Evolutionary conservation across 2,329 filamentous ascomycete genomes (phyloP), one percentile per base, ranked within the genome.

Genomic region (Setomelanomma holmii): DNA sequence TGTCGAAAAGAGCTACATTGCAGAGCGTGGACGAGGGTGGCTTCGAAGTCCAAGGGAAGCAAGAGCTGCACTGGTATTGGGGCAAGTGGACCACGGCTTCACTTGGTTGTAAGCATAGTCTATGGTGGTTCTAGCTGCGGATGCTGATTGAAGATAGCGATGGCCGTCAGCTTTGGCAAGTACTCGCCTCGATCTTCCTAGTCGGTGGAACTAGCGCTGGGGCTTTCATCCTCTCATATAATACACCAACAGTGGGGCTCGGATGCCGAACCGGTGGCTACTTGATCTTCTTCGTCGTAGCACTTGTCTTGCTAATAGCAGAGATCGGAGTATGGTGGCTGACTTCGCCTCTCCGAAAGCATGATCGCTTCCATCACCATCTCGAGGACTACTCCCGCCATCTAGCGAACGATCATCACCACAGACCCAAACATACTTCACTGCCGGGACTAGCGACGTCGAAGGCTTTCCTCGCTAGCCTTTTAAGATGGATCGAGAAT

Each of bases 171-270:
- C 50, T 76, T 1, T 76, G 74, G 70, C 76, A 78, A 40, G 68
- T 78, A 16, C 33, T 66, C 16, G 63, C 62, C 17, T 66, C 74
- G 1, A 54, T 75, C 20, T 34, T 69, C 5, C 68, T 76, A 14
- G 68, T 78, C 4, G 60, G 57, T 12, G 69, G 66, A 16, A 72
- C 66, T 5, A 64, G 58, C 8, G 58, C 65, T 5, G 74, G 75
- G 1, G 71, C 74, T 2, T 78, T 76, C 53, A 61, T 75, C 14
- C 49, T 79, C 14, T 76, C 73, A 0, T 79, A 68, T 54, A 75
- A 69, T 51, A 79, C 77, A 0, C 78, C 78, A 1, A 79, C 76
- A 1, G 75, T 78, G 0, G 78, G 78, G 2, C 62, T 79, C 53
- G 30, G 75, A 1, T 64, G 61, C 27, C 59, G 61, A 21, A 62